Percentiles rank a stretch among this genome's conserved stretches.
Evolutionary conservation across 2,329 filamentous ascomycete genomes (phyloP).

Genomic region (Claviceps spartinae): DNA sequence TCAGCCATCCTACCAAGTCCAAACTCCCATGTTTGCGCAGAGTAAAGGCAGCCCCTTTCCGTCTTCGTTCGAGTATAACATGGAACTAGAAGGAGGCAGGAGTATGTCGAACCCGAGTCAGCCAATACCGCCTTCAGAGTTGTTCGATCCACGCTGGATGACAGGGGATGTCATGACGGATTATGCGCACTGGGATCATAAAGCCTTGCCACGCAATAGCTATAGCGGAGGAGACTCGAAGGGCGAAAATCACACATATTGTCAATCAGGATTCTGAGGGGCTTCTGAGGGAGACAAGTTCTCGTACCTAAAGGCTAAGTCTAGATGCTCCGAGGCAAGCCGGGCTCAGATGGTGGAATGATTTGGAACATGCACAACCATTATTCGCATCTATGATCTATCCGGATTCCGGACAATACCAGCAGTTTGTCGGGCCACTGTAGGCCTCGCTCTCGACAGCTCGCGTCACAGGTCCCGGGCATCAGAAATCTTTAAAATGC

Average conservation of each 20-base stretch:
- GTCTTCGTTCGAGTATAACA: background rate
- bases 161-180: background rate
- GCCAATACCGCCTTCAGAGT: background rate
- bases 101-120: background rate
- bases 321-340: background rate
- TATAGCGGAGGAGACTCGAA: background rate
- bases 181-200: background rate
- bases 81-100: background rate
- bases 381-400: background rate
- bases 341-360: background rate
- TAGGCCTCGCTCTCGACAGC: background rate
- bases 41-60: background rate
- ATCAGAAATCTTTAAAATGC: background rate
- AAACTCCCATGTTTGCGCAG: background rate
- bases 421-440: background rate
- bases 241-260: background rate
- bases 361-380: background rate
- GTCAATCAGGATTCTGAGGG: background rate
- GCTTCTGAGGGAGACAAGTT: background rate
- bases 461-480: background rate
- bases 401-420: background rate
- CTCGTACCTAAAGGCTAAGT: no score
- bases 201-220: background rate
- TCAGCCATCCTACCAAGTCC: background rate
- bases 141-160: background rate